Evolutionary conservation across 305 asterid species (phyloP), one percentile per base, ranked within the genome.

Genomic region (Fraxinus xanthoxyloides): DNA sequence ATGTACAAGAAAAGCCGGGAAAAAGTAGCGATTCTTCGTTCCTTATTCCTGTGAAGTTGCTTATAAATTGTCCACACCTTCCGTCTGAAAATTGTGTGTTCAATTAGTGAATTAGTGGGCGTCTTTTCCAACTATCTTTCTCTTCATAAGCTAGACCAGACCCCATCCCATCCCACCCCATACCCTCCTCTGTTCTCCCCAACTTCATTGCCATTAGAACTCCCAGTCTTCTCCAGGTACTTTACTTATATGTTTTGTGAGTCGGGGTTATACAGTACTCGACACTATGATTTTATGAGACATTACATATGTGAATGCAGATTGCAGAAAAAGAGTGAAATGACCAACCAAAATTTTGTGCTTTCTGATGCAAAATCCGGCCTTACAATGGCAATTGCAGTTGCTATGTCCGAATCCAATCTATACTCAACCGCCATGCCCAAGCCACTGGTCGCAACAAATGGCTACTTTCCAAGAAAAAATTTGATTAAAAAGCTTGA

Each of bases 311-410:
- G 51, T 79, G 35, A 87, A 85, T 87, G 87, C 87, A 84, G 87
- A 77, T 83, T 84, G 36, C 35, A 40, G 32, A 21, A 24, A 69
- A 17, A 17, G 5, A 46, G 9, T 9, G 72, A 81, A 73, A 90
- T 92, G 98, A 92, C 94, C 30, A 89, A 88, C 86, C 91, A 87
- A 67, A 89, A 84, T 36, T 86, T 90, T 88, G 88, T 92, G 32
- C 80, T 92, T 74, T 83, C 92, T 15, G 93, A 89, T 72, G 84
- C 88, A 0, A 89, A 82, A 82, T 83, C 95, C 69, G 92, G 91
- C 79, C 85, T 87, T 0, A 84, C 80, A 17, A 86, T 89, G 92
- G 90, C 91, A 13, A 84, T 91, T 2, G 82, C 83, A 3, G 87
- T 86, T 15, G 90, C 93, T 59, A 72, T 89, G 31, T 78, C 95